phyloP scores from a whole-genome alignment of 495 filamentous ascomycete species.

The Neurospora sp. region DNA sequence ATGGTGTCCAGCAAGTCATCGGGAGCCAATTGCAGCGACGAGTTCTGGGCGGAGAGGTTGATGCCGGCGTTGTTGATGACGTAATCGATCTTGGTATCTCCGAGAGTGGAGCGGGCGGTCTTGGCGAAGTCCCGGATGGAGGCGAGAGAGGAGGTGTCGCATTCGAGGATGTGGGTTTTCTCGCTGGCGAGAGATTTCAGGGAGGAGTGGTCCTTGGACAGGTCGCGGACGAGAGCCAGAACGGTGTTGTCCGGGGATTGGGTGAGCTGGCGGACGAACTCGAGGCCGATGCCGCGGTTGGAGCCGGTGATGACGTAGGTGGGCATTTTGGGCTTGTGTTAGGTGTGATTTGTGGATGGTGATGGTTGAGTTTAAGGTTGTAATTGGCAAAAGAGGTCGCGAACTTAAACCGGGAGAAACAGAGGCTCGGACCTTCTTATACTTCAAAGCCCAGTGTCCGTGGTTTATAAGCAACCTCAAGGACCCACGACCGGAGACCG shows the following conservation, averaged over 20 bases:
- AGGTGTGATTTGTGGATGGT: not conserved
- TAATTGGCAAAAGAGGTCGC: not conserved
- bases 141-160: slow-evolving; percentile 24
- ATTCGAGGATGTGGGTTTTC: slow-evolving; percentile 30
- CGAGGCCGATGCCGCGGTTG: slow-evolving; percentile 46
- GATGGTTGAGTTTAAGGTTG: not conserved
- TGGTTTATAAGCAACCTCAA: not conserved
- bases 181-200: slow-evolving; percentile 15
- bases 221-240: slow-evolving; percentile 37
- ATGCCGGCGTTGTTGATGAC: slow-evolving; percentile 36
- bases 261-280: slow-evolving; percentile 44
- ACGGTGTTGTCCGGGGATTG: slow-evolving; percentile 34
- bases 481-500: not conserved
- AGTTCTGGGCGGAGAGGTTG: slow-evolving; percentile 24
- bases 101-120: slow-evolving; percentile 12
- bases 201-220: slow-evolving; percentile 22
- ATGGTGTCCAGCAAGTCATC: slow-evolving; percentile 22
- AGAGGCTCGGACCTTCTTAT: not conserved
- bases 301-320: slow-evolving; percentile 46
- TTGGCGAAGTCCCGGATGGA: slow-evolving; percentile 27
- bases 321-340: slow-evolving; percentile 33
- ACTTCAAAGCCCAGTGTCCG: not conserved
- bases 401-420: not conserved
- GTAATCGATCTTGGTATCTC: slow-evolving; percentile 29
- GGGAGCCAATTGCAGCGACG: slow-evolving; percentile 23